A percentile compares a stretch with the other conserved stretches of the same genome.
Conservation (phyloP, 140 eudicot species). For the Anethum foeniculum region DNA sequence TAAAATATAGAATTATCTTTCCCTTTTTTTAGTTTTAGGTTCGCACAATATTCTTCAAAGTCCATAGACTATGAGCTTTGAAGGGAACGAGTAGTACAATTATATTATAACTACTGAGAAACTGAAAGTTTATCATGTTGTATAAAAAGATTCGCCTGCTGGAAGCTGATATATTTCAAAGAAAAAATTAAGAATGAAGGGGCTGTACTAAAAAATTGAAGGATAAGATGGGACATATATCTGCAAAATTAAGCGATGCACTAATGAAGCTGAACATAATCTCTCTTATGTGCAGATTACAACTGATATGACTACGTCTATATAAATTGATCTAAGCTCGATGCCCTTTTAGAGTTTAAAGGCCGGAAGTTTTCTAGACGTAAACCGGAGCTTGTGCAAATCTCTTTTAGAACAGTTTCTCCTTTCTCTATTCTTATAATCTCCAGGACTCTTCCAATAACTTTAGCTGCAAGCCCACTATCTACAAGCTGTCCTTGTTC, state of each 20-base stretch:
- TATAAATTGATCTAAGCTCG: slow-evolving; percentile 69
- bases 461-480: slow-evolving; percentile 77
- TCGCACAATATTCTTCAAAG: no score
- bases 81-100: no score
- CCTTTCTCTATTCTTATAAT: slow-evolving; percentile 61
- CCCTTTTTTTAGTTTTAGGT: no score
- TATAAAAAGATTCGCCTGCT: background rate
- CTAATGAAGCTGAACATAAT: slow-evolving; percentile 19
- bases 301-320: slow-evolving; percentile 38
- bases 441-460: slow-evolving; percentile 66
- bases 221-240: slow-evolving; percentile 3
- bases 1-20: no score
- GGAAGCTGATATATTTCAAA: background rate
- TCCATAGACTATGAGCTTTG: no score
- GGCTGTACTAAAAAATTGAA: background rate
- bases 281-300: slow-evolving; percentile 22
- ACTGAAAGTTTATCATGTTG: background rate
- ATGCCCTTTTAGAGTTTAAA: slow-evolving; percentile 34
- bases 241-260: slow-evolving; percentile 14
- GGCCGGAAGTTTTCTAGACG: slow-evolving; percentile 52
- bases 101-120: background rate
- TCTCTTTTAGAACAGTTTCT: slow-evolving; percentile 45
- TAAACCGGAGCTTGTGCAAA: slow-evolving; percentile 38
- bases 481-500: slow-evolving; percentile 68
- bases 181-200: no score